Base-by-base conservation (phyloP, 345 rosid genomes). In the Gossypium anomalum region DNA sequence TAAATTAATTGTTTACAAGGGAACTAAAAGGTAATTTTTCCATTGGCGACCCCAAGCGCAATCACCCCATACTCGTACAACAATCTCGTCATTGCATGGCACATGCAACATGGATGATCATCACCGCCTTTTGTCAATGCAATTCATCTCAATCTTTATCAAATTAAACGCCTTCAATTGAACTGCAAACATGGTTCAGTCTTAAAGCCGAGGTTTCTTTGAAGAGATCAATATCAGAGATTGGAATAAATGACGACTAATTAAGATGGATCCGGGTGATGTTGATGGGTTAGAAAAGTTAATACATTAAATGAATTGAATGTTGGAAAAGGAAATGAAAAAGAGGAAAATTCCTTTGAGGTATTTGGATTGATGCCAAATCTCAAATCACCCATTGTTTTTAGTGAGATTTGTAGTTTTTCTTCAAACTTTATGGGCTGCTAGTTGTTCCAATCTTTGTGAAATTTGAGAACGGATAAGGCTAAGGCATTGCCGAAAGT, bases 291-390 rank as follows among this genome's bases (percentile, higher is more conserved):
- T 16, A 63, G 23, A 9, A 20, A 19, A 47, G 14, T 47, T 2
- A 51, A 15, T n/a, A 55, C 19, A 7, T n/a, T 20, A 56, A 20
- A 9, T 3, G n/a, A 72, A 9, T 63, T 72, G 47, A 57, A 69
- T 38, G 38, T 1, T 17, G 6, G 72, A 71, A 12, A 70, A 70
- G 62, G 61, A 51, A 34, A 20, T 44, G 69, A 56, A 34, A 83
- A 78, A 79, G 72, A 34, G 51, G 70, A 76, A 81, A 80, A 78
- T 84, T 84, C 85, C 38, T 76, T 29, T 74, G 15, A 60, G 82
- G 82, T 78, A 76, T 60, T 61, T 80, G 83, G 83, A 74, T 77
- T 61, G 81, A 75, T 84, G 55, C 82, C 76, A 29, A 3, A n/a
- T 11, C 71, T 60, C 15, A 27, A 63, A 41, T 61, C 23, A 53